Percentiles rank a stretch among this genome's conserved stretches.
Conservation (phyloP, 768 basidiomycete species). For the Psilocybe tampanensis region DNA sequence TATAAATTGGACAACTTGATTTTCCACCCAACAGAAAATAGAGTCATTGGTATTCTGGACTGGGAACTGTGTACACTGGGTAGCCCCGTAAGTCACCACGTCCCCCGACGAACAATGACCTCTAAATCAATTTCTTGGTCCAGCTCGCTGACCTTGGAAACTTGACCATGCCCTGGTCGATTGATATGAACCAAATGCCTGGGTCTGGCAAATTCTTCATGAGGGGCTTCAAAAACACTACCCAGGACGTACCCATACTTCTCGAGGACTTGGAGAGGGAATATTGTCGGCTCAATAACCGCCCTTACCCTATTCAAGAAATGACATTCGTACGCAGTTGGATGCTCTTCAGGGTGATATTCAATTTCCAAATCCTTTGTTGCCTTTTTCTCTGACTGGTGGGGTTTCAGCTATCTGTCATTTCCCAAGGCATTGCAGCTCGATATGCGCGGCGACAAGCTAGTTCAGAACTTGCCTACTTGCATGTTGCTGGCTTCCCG, state of each 20-base stretch:
- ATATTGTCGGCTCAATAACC: slow-evolving; percentile 68
- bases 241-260: slow-evolving; percentile 58
- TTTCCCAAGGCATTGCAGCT: slow-evolving; percentile 90
- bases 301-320: slow-evolving; percentile 74
- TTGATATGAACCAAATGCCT: slow-evolving; percentile 47
- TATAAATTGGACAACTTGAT: slow-evolving; percentile 98
- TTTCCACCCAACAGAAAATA: slow-evolving; percentile 90
- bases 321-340: slow-evolving; percentile 85
- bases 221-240: slow-evolving; percentile 65
- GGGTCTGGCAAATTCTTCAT: slow-evolving; percentile 29
- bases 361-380: slow-evolving; percentile 4
- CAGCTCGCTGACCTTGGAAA: slow-evolving; percentile 90
- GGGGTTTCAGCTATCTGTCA: slow-evolving; percentile 60
- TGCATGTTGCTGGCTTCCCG: slow-evolving; percentile 51
- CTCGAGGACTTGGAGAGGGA: slow-evolving; percentile 80
- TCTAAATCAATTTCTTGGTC: neutral
- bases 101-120: neutral
- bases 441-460: slow-evolving; percentile 85
- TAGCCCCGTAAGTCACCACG: slow-evolving; percentile 65
- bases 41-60: slow-evolving; percentile 93
- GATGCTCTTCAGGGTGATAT: slow-evolving; percentile 78
- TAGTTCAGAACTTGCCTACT: slow-evolving; percentile 76
- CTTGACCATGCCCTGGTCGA: slow-evolving; percentile 82
- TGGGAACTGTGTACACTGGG: slow-evolving; percentile 98
- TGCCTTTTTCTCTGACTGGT: neutral